Conservation (phyloP, 2,329 filamentous ascomycete genomes). For the Coleophoma cylindrospora region DNA sequence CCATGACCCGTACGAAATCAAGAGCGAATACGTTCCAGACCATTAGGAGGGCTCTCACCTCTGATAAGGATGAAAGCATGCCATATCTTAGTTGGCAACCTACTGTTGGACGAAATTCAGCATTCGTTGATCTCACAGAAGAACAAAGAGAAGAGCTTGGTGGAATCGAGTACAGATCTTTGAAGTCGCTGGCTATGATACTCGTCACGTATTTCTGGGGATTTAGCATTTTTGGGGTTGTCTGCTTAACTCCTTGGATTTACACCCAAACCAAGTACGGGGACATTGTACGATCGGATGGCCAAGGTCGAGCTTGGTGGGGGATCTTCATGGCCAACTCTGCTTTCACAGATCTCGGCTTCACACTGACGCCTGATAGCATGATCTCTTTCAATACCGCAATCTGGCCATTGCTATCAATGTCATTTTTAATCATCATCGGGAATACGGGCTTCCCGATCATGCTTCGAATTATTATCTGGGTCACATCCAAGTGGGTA, state of each 20-base stretch:
- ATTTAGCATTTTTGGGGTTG: slow-evolving; percentile 72
- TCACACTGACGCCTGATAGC: slow-evolving; percentile 86
- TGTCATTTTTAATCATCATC: slow-evolving; percentile 85
- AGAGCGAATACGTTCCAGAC: slow-evolving; percentile 46
- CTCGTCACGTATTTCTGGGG: slow-evolving; percentile 76
- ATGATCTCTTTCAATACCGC: slow-evolving; percentile 86
- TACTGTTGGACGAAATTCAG: slow-evolving; percentile 88
- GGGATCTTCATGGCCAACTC: slow-evolving; percentile 84
- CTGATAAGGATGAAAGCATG: slow-evolving; percentile 51
- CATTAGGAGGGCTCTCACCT: slow-evolving; percentile 40
- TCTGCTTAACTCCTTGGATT: slow-evolving; percentile 80
- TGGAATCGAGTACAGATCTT: slow-evolving; percentile 89
- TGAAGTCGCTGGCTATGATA: slow-evolving; percentile 80
- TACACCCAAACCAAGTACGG: slow-evolving; percentile 57
- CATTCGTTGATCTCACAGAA: slow-evolving; percentile 81
- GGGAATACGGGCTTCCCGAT: slow-evolving; percentile 95
- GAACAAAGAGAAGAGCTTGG: slow-evolving; percentile 93
- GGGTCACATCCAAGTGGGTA: slow-evolving; percentile 65
- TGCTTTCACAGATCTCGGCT: slow-evolving; percentile 92
- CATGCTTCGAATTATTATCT: slow-evolving; percentile 91
- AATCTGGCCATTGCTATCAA: slow-evolving; percentile 68
- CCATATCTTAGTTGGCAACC: slow-evolving; percentile 94
- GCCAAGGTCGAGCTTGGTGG: slow-evolving; percentile 77
- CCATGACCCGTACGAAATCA: slow-evolving; percentile 1
- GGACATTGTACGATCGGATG: slow-evolving; percentile 53